Base-by-base conservation (phyloP, 352 stramenopile species). In the Phytophthora pseudosyringae region DNA sequence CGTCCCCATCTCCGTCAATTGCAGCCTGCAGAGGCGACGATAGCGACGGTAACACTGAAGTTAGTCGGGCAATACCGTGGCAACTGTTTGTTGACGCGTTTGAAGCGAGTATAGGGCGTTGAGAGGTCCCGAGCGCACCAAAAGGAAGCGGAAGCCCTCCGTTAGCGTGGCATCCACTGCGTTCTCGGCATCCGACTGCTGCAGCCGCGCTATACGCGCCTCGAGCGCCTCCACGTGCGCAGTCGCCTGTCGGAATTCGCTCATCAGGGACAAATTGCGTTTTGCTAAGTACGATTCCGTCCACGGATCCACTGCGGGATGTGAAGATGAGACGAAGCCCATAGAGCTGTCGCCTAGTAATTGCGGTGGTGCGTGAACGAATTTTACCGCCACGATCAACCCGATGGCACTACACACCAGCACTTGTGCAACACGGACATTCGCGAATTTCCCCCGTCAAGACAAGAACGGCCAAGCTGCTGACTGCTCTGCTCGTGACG, bases 241-340 rank as follows among this genome's bases (percentile, higher is more conserved):
- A 4, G 48, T 69, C 31, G 77, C 83, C 53, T 72, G 67, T 52
- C 76, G 68, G 48, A 87, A 84, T 59, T 91, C 83, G 38, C 69
- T 78, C 83, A 91, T 91, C 4, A 39, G 9, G 11, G 11, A 21
- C 16, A 21, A 21, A 21, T 28, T 5, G 3, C 4, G 21, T 59
- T 31, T 15, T 18, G 45, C 28, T 61, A 53, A 61, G 53, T 52
- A 52, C 46, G 46, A 52, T 5, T 12, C 16, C 12, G 8, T 4
- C 25, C 13, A 26, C 15, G 21, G 21, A 21, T 21, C 21, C 21
- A 21, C 21, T 21, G 21, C 21, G 21, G 21, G 21, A 21, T 21
- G 21, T 21, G 21, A 2, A 21, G 21, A 21, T 21, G 21, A n/a
- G n/a, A n/a, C n/a, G n/a, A n/a, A n/a, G n/a, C n/a, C 21, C 21